Evolutionary conservation across 2,329 filamentous ascomycete species (phyloP).

Genomic region (Hirsutella minnesotensis): DNA sequence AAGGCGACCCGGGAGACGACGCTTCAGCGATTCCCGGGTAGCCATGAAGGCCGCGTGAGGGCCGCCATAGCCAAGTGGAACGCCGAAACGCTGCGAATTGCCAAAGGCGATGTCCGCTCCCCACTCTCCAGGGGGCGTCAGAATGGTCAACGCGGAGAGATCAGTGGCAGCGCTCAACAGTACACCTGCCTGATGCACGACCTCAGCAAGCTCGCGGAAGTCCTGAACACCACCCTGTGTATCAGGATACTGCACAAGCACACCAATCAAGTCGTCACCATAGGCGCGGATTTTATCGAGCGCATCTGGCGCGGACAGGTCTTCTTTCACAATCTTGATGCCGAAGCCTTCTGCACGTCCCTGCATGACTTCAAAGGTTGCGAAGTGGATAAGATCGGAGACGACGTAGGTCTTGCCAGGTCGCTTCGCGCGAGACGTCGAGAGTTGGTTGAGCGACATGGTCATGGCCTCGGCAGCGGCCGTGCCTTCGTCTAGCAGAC

Average conservation of each 20-base stretch:
- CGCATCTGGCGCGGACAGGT: slow-evolving; percentile 53
- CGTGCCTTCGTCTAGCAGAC: slow-evolving; percentile 80
- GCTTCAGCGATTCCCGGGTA: slow-evolving; percentile 80
- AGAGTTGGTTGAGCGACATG: slow-evolving; percentile 67
- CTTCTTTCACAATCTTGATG: slow-evolving; percentile 62
- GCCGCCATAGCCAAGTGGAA: slow-evolving; percentile 83
- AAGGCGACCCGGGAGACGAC: slow-evolving; percentile 83
- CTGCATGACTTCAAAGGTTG: slow-evolving; percentile 72
- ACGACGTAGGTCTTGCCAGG: slow-evolving; percentile 74
- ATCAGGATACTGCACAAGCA: slow-evolving; percentile 91
- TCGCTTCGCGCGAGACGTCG: slow-evolving; percentile 59
- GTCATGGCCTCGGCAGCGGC: slow-evolving; percentile 95
- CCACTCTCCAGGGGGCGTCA: slow-evolving; percentile 86
- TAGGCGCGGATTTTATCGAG: slow-evolving; percentile 57
- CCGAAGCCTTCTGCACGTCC: slow-evolving; percentile 88
- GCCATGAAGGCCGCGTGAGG: slow-evolving; percentile 97
- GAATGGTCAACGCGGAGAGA: slow-evolving; percentile 71
- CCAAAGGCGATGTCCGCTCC: slow-evolving; percentile 93
- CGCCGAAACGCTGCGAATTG: slow-evolving; percentile 81
- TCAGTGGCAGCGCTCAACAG: slow-evolving; percentile 85
- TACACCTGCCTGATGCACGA: slow-evolving; percentile 65
- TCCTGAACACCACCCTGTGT: slow-evolving; percentile 71
- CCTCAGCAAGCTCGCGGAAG: slow-evolving; percentile 61
- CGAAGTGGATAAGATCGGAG: slow-evolving; percentile 69
- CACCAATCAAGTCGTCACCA: slow-evolving; percentile 74